A percentile compares a stretch with the other conserved stretches of the same genome.
phyloP scores from a whole-genome alignment of 352 stramenopile genomes.

The Thraustochytrium sp. region DNA sequence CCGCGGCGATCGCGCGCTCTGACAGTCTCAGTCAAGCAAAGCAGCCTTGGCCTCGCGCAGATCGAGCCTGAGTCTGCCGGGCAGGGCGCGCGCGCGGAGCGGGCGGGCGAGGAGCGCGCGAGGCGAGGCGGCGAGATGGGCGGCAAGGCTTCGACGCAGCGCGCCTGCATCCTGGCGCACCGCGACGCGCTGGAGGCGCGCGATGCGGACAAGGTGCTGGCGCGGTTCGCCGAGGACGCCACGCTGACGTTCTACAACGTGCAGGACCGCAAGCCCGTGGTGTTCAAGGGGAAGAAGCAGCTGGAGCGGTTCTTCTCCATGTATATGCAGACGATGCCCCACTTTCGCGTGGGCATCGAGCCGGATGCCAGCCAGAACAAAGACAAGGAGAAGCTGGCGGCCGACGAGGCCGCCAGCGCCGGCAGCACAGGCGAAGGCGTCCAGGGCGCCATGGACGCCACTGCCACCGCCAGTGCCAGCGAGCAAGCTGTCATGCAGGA shows the following conservation, averaged over 20 bases:
- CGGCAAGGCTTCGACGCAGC: background rate
- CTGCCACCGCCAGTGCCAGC: background rate
- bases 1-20: too few relatives aligned
- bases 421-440: background rate
- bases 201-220: background rate
- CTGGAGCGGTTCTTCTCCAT: background rate
- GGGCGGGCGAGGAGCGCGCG: too few relatives aligned
- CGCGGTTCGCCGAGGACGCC: background rate
- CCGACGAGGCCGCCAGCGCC: background rate
- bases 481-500: background rate
- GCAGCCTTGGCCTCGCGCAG: too few relatives aligned
- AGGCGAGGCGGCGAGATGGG: constrained; percentile 16
- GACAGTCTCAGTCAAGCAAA: too few relatives aligned
- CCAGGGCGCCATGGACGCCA: background rate
- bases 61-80: too few relatives aligned
- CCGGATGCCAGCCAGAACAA: background rate
- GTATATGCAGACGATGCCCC: background rate
- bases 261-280: constrained; percentile 9
- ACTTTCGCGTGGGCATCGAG: background rate
- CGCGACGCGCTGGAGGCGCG: background rate
- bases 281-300: constrained; percentile 6
- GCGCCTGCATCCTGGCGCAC: background rate
- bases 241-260: constrained; percentile 18
- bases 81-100: too few relatives aligned
- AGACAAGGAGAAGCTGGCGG: background rate